Percentiles rank a stretch among this genome's conserved stretches.
phyloP scores from a whole-genome alignment of 257 asterid genomes.

The Avicennia marina region DNA sequence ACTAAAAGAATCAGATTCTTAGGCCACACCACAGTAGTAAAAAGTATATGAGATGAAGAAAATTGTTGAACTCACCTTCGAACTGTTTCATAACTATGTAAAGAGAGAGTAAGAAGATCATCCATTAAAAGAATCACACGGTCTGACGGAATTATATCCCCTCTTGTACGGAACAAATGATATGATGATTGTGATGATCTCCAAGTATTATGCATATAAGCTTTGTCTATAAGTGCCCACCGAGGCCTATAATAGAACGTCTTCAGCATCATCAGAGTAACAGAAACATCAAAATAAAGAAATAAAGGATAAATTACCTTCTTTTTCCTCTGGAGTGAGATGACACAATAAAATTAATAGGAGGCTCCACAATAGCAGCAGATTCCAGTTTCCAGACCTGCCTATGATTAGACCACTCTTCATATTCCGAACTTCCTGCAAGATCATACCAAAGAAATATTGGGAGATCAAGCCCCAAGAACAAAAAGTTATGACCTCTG shows the following conservation, averaged over 20 bases:
- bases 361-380: conserved; percentile 86
- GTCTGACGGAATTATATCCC: conserved; percentile 59
- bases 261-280: conserved; percentile 21
- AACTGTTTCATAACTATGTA: conserved; percentile 94
- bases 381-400: conserved; percentile 97
- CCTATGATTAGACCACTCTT: conserved; percentile 94
- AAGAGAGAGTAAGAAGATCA: conserved; percentile 79
- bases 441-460: conserved; percentile 20
- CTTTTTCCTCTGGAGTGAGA: conserved; percentile 91
- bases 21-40: conserved; percentile 4
- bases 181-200: conserved; percentile 92
- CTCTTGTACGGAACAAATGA: conserved; percentile 65
- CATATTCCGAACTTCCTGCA: conserved; percentile 93
- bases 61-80: conserved; percentile 58
- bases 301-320: conserved; percentile 46
- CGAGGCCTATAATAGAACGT: conserved; percentile 62
- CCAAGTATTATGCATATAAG: conserved; percentile 94
- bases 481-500: conserved; percentile 8
- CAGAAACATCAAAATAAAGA: conserved; percentile 14
- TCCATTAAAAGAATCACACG: conserved; percentile 58
- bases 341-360: conserved; percentile 72
- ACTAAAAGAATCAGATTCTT: conserved; percentile 1
- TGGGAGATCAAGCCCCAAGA: conserved; percentile 13
- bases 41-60: conserved; percentile 4
- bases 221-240: conserved; percentile 93